Evolutionary conservation across 805 yeast species (phyloP).

Genomic region (Kuraishia capsulata): DNA sequence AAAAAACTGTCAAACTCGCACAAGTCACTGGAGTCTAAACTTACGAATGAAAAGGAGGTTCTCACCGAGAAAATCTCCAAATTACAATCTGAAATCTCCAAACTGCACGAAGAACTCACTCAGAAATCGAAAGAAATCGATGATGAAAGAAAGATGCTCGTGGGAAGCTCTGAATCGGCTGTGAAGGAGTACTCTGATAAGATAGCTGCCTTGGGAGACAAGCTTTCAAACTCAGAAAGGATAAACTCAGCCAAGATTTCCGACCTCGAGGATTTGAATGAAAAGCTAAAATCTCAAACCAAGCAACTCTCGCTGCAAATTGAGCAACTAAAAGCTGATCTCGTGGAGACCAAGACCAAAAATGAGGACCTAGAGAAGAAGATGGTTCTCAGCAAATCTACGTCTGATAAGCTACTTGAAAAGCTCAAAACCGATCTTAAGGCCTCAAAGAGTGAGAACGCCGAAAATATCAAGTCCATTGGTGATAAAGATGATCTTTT

Average conservation of each 20-base stretch:
- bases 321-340: conserved; percentile 4
- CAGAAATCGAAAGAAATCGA: conserved; percentile 36
- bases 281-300: not conserved
- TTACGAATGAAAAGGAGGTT: conserved; percentile 12
- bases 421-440: not conserved
- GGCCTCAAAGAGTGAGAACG: not conserved
- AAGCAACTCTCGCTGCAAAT: conserved; percentile 1
- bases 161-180: conserved; percentile 39
- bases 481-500: not conserved
- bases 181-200: conserved; percentile 39
- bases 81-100: conserved; percentile 19
- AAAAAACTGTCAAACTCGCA: conserved; percentile 5
- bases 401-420: not conserved
- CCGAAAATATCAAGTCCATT: not conserved
- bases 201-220: conserved; percentile 31
- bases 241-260: conserved; percentile 8
- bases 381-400: not conserved
- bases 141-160: conserved; percentile 35
- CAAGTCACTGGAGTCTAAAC: conserved; percentile 9
- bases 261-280: conserved; percentile 9
- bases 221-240: conserved; percentile 7
- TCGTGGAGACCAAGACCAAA: conserved; percentile 3
- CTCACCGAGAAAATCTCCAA: conserved; percentile 11
- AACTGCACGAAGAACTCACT: conserved; percentile 24
- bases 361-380: not conserved